These are phyloP conservation scores for Scolecobasidium constrictum DNA, from an alignment of 2,329 filamentous ascomycete species.

Conservation along the genomic window DNA sequence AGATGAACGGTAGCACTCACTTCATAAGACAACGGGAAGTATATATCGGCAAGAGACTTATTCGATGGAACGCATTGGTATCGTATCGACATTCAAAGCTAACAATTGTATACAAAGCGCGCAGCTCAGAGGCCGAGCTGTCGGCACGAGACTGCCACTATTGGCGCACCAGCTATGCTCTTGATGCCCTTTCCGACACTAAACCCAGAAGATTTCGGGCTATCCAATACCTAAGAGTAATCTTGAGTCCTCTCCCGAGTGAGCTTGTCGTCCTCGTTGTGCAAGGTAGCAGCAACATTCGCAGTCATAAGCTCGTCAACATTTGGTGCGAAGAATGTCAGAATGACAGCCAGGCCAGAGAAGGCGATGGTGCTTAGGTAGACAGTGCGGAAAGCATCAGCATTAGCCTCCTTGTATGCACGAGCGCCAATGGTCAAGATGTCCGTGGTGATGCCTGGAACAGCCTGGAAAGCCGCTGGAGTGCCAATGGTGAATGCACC, in stretches of 20 bases:
- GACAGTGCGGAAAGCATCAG: conserved; percentile 11
- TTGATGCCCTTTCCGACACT: too few relatives aligned
- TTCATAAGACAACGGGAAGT: too few relatives aligned
- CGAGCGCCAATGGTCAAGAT: conserved; percentile 17
- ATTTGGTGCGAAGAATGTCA: conserved; percentile 11
- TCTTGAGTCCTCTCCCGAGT: background rate
- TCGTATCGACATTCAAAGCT: too few relatives aligned
- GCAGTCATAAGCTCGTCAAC: conserved; percentile 13
- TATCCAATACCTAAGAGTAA: too few relatives aligned
- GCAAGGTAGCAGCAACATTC: conserved; percentile 14
- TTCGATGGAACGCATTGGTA: too few relatives aligned
- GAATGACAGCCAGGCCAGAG: conserved; percentile 6
- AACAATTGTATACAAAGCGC: too few relatives aligned
- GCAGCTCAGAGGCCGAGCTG: too few relatives aligned
- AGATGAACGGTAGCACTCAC: too few relatives aligned
- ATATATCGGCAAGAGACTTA: too few relatives aligned
- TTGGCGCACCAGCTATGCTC: too few relatives aligned
- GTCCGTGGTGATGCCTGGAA: conserved; percentile 25
- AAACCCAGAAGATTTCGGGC: too few relatives aligned
- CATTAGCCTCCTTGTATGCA: conserved; percentile 9
- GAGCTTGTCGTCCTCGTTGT: conserved; percentile 2
- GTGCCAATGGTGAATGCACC: conserved; percentile 22
- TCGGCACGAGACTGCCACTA: too few relatives aligned
- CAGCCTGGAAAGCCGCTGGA: conserved; percentile 16
- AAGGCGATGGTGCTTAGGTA: conserved; percentile 12